A percentile compares a stretch with the other conserved stretches of the same genome.
phyloP scores from a whole-genome alignment of 192 early-diverging fungal species.

The Gamsiella multidivaricata region DNA sequence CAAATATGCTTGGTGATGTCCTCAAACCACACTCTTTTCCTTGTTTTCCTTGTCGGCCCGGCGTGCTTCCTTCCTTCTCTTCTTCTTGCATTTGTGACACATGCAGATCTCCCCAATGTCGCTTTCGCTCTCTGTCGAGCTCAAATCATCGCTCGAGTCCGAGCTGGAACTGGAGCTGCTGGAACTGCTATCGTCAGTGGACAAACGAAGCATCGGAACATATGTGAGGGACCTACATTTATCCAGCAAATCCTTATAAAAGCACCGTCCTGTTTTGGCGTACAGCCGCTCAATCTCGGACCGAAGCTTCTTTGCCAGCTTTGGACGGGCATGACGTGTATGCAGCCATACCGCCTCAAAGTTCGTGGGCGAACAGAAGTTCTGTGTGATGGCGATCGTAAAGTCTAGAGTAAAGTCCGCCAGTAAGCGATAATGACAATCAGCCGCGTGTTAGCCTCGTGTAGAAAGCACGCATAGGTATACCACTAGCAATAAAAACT shows the following conservation, averaged over 20 bases:
- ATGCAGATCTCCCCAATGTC: constrained; percentile 67
- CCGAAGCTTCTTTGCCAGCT: constrained; percentile 60
- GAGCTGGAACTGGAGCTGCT: constrained; percentile 49
- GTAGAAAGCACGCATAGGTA: too few relatives aligned
- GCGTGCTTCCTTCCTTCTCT: constrained; percentile 54
- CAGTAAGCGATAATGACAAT: too few relatives aligned
- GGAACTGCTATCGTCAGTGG: constrained; percentile 57
- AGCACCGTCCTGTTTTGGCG: constrained; percentile 47
- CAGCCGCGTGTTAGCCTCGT: too few relatives aligned
- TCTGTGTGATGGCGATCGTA: constrained; percentile 84
- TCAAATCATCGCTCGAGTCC: constrained; percentile 36
- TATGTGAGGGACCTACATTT: constrained; percentile 55
- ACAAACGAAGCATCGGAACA: constrained; percentile 58
- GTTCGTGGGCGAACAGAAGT: constrained; percentile 76
- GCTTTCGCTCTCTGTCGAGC: constrained; percentile 59
- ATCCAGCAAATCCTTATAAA: constrained; percentile 50
- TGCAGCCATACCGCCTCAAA: constrained; percentile 76
- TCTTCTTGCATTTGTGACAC: constrained; percentile 69
- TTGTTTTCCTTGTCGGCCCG: constrained; percentile 11
- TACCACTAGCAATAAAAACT: too few relatives aligned
- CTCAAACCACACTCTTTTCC: background rate
- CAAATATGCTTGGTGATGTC: background rate
- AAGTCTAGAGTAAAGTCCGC: too few relatives aligned
- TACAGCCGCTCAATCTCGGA: constrained; percentile 51
- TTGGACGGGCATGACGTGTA: constrained; percentile 67